Conservation (phyloP, 345 rosid genomes). For the Viola odorata region DNA sequence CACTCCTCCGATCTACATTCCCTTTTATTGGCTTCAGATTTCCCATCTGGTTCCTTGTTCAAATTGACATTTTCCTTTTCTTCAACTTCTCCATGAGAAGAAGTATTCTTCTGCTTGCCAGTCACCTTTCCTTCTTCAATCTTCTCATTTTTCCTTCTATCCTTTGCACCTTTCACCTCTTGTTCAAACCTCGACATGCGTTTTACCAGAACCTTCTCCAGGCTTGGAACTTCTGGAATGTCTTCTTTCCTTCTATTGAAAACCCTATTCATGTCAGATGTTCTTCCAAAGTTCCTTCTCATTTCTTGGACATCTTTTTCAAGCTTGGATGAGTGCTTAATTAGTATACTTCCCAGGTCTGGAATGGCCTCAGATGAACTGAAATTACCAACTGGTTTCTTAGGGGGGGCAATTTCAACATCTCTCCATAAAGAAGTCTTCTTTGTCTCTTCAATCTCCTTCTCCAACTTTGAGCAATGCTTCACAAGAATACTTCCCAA, state of each 20-base stretch:
- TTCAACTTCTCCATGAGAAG: constrained; percentile 5
- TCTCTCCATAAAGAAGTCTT: constrained; percentile 26
- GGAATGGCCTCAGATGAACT: constrained; percentile 30
- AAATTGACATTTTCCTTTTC: constrained; percentile 58
- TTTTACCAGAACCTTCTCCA: constrained; percentile 68
- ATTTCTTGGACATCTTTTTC: constrained; percentile 42
- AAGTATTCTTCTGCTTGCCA: constrained; percentile 9
- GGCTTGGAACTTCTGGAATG: constrained; percentile 47
- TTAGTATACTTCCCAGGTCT: constrained; percentile 44
- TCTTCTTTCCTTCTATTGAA: constrained; percentile 12
- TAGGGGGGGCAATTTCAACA: constrained; percentile 7
- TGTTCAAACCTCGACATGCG: constrained; percentile 74
- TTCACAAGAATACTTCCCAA: constrained; percentile 62
- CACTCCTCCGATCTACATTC: neutral
- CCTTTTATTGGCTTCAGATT: neutral
- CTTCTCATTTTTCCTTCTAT: constrained; percentile 33
- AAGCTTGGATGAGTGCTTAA: constrained; percentile 38
- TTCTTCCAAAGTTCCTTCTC: constrained; percentile 24
- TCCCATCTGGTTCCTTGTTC: constrained; percentile 22
- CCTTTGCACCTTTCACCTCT: constrained; percentile 77
- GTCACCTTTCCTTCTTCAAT: constrained; percentile 7
- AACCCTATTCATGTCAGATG: constrained; percentile 20
- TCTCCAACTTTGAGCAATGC: constrained; percentile 51
- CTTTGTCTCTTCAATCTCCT: constrained; percentile 58
- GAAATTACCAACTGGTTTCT: constrained; percentile 21